Percentiles rank a stretch among this genome's conserved stretches.
Conservation (phyloP, 345 rosid species). For the Linum lewisii region DNA sequence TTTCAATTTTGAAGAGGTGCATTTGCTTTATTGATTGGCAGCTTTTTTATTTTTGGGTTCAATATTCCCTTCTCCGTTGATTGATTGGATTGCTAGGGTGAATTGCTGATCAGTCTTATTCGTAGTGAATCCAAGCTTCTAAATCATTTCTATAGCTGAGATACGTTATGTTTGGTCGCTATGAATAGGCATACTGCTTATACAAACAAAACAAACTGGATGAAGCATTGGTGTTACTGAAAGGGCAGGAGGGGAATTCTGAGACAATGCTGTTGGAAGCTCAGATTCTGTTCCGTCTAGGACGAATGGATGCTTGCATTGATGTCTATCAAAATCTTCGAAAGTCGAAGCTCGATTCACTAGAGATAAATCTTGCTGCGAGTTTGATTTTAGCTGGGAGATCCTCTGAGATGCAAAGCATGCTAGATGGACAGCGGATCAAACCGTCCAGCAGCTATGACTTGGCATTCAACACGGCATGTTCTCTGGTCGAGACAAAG, state of each 20-base stretch:
- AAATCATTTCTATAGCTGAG: background rate
- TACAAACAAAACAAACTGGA: constrained; percentile 81
- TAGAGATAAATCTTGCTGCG: constrained; percentile 66
- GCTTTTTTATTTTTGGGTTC: background rate
- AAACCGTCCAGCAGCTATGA: constrained; percentile 69
- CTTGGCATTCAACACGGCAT: constrained; percentile 82
- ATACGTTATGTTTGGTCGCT: background rate
- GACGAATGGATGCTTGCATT: constrained; percentile 60
- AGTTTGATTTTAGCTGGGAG: constrained; percentile 67
- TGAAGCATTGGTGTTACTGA: constrained; percentile 55
- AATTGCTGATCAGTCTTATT: background rate
- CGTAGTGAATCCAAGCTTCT: background rate
- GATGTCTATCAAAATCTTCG: constrained; percentile 55
- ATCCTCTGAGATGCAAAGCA: constrained; percentile 58
- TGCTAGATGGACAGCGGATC: constrained; percentile 51
- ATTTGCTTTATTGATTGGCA: constrained; percentile 4
- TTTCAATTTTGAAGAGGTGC: constrained; percentile 59
- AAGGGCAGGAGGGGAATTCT: constrained; percentile 41
- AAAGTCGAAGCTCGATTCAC: constrained; percentile 42
- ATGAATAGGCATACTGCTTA: constrained; percentile 72
- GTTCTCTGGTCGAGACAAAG: constrained; percentile 63
- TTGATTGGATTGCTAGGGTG: background rate
- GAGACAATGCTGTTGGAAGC: constrained; percentile 62
- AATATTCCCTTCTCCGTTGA: background rate
- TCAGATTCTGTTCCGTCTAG: constrained; percentile 73